Evolutionary conservation across 1,284 basidiomycete genomes (phyloP), one percentile per base, ranked within the genome.

Genomic region (Cryptococcus sp.): DNA sequence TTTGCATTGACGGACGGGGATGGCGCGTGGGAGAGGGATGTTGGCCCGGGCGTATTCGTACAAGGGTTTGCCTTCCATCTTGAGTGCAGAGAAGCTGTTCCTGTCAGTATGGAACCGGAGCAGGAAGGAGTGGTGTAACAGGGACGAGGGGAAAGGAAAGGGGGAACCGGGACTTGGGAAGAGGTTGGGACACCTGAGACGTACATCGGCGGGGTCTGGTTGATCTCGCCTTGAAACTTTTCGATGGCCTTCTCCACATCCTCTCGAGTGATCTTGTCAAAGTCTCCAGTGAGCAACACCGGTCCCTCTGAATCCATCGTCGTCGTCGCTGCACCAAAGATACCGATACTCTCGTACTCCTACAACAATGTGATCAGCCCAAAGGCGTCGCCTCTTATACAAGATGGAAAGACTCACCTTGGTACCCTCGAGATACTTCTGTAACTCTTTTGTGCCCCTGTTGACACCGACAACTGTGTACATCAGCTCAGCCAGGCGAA

Each of bases 41-140:
- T 86, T 86, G 64, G 86, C 80, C 3, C 95, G 82, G 12, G 95
- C 95, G 67, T 98, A 99, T 64, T 98, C 94, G 70, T 98, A 93
- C 25, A 98, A 72, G 1, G 90, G 87, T 72, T 83, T 92, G 2
- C 95, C 95, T 61, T 98, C 92, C 89, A 98, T 98, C 72, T 97
- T 94, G 36, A 98, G 77, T 0, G 95, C 95, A 11, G 94, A 98
- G 74, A 94, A 99, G 68, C 92, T 97, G 58, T 12, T 18, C 19
- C 87, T 93, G 57, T 11, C 24, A 19, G 12, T n/a, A n/a, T n/a
- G n/a, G n/a, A n/a, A n/a, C 23, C 48, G 19, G 23, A 48, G 31
- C 21, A 9, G 31, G 19, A 14, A 50, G 28, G 46, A 46, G 42
- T n/a, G 14, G 32, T 47, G 25, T 10, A n/a, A 9, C n/a, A n/a